Base-by-base conservation (phyloP, 2,329 filamentous ascomycete genomes). In the Lachnellula subtilissima region DNA sequence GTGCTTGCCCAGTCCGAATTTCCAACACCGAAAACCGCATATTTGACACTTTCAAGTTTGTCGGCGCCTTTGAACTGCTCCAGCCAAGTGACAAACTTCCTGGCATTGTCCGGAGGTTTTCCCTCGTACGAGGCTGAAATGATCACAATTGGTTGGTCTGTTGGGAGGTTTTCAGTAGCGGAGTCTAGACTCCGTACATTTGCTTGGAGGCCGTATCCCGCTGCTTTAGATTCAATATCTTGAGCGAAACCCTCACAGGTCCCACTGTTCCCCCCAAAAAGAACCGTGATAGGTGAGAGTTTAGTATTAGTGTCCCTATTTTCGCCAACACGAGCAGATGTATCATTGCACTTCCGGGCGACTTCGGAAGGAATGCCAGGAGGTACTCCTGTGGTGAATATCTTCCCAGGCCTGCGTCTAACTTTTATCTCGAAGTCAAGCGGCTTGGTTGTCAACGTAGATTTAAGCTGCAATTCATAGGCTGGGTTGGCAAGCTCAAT, bases 71-170 rank as follows among this genome's bases (percentile, higher is more conserved):
- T 73, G 5, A 81, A 72, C 12, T 65, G 74, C 59, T 83, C 76
- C 8, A 90, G 69, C 87, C 87, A 91, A 19, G 77, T 73, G n/a
- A 85, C 78, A 64, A 91, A 91, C 50, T 81, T 78, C 0, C 75
- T 77, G 0, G 87, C 87, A 58, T 91, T 90, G 58, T 89, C 85
- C 0, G 87, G 82, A 0, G 88, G 85, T 53, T 88, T 78, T 1
- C 88, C 88, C 64, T 91, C 87, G 63, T 91, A 91, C 1, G 84
- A 86, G 0, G 87, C 80, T 0, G 84, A 84, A 59, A 91, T 77
- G 50, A 91, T 78, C 19, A 89, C 73, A 0, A 87, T 76, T 0
- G 87, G 86, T 7, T 78, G 76, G 22, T 80, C 76, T 50, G 76
- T 81, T 0, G 84, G 80, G 0, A 91, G 67, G 2, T 79, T 76